Evolutionary conservation across 2,329 filamentous ascomycete species (phyloP), one percentile per base, ranked within the genome.

Genomic region (Anthostomella pinea): DNA sequence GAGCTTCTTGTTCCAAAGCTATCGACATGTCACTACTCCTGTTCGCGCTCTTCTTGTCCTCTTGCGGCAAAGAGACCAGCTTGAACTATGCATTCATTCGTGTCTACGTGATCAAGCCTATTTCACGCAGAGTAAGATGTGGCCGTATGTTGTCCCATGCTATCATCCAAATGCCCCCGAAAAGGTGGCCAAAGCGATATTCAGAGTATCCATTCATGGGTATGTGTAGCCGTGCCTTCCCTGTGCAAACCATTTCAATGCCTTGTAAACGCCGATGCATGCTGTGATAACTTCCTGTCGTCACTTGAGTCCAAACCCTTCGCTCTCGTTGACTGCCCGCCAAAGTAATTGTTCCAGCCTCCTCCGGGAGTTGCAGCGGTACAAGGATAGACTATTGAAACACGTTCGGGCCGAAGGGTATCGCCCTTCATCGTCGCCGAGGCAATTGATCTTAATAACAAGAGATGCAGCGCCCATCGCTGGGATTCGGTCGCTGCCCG

Each of bases 361-460:
- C 56, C 81, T 73, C 49, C 73, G 78, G 3, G 76, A 79, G 22
- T 63, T 58, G 62, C 91, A 95, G 29, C 79, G 75, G 66, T 83
- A 91, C 39, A 96, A 65, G 4, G 83, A 81, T 46, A 96, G 57
- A 60, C 83, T 79, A 59, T 95, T 95, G 66, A 96, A 96, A 61
- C 90, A 96, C 6, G 90, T 96, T 54, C 89, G 77, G 13, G 90
- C 90, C 14, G 87, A 85, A 1, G 90, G 90, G 57, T 85, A 95
- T 45, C 89, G 73, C 23, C 77, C 73, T 41, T 73, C 71, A 53
- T 94, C 86, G 26, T 85, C 77, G 0, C 87, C 88, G 1, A 90
- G 71, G 55, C 85, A 90, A 10, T 78, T 75, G 34, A 95, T 69
- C 47, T 83, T 81, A 45, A 96, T 86, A 6, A 82, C 75, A 34